phyloP scores from a whole-genome alignment of 441 rosid genomes.

The Croton laevigatus region DNA sequence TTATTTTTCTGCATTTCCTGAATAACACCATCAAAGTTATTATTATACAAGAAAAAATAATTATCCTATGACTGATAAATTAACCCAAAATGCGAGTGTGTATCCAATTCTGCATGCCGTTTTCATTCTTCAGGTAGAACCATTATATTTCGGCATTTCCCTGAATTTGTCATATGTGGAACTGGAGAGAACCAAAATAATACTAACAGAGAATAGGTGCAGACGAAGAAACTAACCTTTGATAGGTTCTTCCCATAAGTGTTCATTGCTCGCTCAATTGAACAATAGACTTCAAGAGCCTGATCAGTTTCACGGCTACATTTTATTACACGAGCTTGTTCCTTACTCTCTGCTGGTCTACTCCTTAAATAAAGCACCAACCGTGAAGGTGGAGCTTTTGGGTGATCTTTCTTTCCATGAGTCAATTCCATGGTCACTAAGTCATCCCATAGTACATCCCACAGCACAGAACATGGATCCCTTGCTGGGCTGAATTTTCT shows the following conservation, averaged over 20 bases:
- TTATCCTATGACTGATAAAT: too few relatives aligned
- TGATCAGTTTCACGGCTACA: conserved; percentile 70
- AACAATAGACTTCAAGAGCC: conserved; percentile 68
- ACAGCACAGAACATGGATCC: conserved; percentile 90
- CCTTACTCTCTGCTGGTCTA: conserved; percentile 60
- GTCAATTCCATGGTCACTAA: conserved; percentile 82
- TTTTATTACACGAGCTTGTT: conserved; percentile 69
- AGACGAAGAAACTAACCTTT: conserved; percentile 44
- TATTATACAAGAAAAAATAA: conserved; percentile 4
- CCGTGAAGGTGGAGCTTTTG: conserved; percentile 66
- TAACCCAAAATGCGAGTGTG: too few relatives aligned
- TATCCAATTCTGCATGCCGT: too few relatives aligned
- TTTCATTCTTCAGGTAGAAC: too few relatives aligned
- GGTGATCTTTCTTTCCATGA: conserved; percentile 79
- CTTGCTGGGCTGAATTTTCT: conserved; percentile 87
- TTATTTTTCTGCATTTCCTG: conserved; percentile 74
- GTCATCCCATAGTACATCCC: conserved; percentile 62
- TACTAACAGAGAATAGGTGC: conserved; percentile 1
- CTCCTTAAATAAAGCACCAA: conserved; percentile 56
- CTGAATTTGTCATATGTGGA: too few relatives aligned
- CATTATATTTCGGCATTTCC: too few relatives aligned
- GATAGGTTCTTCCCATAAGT: conserved; percentile 56
- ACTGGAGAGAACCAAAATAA: too few relatives aligned
- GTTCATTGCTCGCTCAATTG: conserved; percentile 68
- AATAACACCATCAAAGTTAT: conserved; percentile 17